Conservation (phyloP, 768 basidiomycete genomes). For the Trametes cubensis region DNA sequence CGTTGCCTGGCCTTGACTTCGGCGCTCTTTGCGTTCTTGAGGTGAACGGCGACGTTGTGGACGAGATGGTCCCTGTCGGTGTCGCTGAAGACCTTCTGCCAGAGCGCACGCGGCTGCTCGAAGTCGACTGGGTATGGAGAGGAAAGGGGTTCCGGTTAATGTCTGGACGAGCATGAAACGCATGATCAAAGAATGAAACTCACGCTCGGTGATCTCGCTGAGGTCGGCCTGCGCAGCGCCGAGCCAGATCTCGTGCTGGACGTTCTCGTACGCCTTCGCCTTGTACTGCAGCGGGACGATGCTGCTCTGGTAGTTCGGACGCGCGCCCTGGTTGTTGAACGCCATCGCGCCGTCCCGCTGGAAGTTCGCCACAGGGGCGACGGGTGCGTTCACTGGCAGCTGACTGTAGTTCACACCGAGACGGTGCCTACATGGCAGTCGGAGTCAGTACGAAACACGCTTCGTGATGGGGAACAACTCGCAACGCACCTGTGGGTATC, state of each 20-base stretch:
- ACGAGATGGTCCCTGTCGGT: slow-evolving; percentile 62
- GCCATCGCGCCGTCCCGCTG: slow-evolving; percentile 80
- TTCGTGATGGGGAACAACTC: too few relatives aligned
- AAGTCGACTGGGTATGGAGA: slow-evolving; percentile 63
- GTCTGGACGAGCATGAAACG: neutral
- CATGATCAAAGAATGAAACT: slow-evolving; percentile 34
- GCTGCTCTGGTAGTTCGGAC: slow-evolving; percentile 87
- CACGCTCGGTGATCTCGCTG: slow-evolving; percentile 79
- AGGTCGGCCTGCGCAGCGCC: slow-evolving; percentile 70
- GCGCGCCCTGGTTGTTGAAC: slow-evolving; percentile 76
- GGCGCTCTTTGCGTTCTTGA: slow-evolving; percentile 59
- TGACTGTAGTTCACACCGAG: slow-evolving; percentile 83
- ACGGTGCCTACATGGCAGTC: slow-evolving; percentile 55
- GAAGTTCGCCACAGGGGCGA: slow-evolving; percentile 82
- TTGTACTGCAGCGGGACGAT: slow-evolving; percentile 69
- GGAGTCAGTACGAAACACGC: neutral
- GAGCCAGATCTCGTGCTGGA: slow-evolving; percentile 74
- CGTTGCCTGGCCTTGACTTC: slow-evolving; percentile 66
- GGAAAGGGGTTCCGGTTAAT: slow-evolving; percentile 1
- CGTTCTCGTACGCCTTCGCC: slow-evolving; percentile 42
- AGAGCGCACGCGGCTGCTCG: slow-evolving; percentile 78
- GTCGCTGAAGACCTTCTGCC: slow-evolving; percentile 68
- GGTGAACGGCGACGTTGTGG: slow-evolving; percentile 66
- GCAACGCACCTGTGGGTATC: slow-evolving; percentile 59
- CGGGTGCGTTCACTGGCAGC: slow-evolving; percentile 83